Conservation (phyloP, 2,329 filamentous ascomycete species). For the Alternaria sp. region DNA sequence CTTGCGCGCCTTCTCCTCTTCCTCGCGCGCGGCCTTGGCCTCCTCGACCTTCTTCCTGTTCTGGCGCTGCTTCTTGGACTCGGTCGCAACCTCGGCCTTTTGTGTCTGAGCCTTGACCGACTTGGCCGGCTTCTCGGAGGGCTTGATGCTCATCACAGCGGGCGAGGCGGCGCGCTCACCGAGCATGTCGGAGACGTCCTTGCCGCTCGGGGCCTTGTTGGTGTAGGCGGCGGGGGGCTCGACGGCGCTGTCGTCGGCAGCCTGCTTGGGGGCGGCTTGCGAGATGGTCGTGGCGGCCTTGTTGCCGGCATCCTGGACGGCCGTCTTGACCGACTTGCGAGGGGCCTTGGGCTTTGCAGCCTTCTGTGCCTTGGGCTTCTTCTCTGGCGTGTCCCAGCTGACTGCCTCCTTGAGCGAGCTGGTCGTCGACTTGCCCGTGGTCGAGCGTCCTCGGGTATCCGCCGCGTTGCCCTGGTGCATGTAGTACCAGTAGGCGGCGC, state of each 20-base stretch:
- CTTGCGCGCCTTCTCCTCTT: constrained; percentile 80
- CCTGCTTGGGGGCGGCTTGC: constrained; percentile 68
- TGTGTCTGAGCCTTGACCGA: constrained; percentile 67
- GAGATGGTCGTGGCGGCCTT: constrained; percentile 43
- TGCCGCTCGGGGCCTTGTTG: constrained; percentile 60
- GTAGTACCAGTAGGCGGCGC: constrained; percentile 38
- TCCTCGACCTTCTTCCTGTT: constrained; percentile 88
- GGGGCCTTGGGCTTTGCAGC: constrained; percentile 40
- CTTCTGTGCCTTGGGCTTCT: constrained; percentile 36
- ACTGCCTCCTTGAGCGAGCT: constrained; percentile 27
- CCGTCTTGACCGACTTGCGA: constrained; percentile 43
- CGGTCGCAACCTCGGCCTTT: constrained; percentile 60
- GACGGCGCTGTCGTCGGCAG: constrained; percentile 72
- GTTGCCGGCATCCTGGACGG: constrained; percentile 41
- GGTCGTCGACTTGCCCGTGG: constrained; percentile 30
- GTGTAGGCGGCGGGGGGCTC: constrained; percentile 65
- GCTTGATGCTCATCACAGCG: constrained; percentile 78
- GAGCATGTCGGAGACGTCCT: constrained; percentile 89
- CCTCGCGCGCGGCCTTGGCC: constrained; percentile 74
- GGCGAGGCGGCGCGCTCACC: constrained; percentile 73
- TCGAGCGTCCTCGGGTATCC: constrained; percentile 36
- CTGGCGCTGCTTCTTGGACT: constrained; percentile 96
- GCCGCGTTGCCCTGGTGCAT: constrained; percentile 29
- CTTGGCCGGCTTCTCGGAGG: constrained; percentile 64
- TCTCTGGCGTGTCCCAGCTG: constrained; percentile 37